These are phyloP conservation scores for Ceratobasidium sp. DNA, from an alignment of 1,284 basidiomycete genomes.

Conservation along the genomic window DNA sequence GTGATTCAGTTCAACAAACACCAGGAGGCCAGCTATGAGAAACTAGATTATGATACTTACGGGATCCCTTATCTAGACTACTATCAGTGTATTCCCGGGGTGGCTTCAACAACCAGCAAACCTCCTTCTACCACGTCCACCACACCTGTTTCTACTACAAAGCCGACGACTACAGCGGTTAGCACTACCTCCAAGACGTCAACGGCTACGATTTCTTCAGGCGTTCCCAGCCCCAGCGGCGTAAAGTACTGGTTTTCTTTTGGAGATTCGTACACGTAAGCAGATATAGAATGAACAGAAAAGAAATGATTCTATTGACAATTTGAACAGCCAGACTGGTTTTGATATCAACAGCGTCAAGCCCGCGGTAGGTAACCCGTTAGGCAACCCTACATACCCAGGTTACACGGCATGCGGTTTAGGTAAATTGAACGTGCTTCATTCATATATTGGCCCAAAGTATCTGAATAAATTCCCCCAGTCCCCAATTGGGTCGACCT, in stretches of 20 bases:
- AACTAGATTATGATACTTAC: too few species aligned
- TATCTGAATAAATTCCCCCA: background rate
- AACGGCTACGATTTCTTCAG: slow-evolving; percentile 25
- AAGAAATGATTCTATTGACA: background rate
- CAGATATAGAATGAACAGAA: background rate
- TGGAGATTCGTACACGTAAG: slow-evolving; percentile 42
- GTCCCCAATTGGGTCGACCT: slow-evolving; percentile 42
- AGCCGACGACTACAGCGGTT: slow-evolving; percentile 10
- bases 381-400: slow-evolving; percentile 38
- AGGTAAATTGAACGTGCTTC: background rate
- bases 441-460: background rate
- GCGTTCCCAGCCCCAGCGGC: background rate
- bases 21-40: too few species aligned
- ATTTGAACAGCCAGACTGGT: background rate
- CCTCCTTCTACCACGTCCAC: background rate
- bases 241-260: slow-evolving; percentile 43
- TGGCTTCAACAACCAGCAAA: background rate
- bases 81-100: slow-evolving; percentile 22
- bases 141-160: slow-evolving; percentile 15
- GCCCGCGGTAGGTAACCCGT: slow-evolving; percentile 36
- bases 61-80: slow-evolving; percentile 11
- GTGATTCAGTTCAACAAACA: too few species aligned
- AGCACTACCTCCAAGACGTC: slow-evolving; percentile 35
- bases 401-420: slow-evolving; percentile 42
- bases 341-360: slow-evolving; percentile 35